Conservation (phyloP, 106 monocot genomes). For the Dioscorea zingiberensis region DNA sequence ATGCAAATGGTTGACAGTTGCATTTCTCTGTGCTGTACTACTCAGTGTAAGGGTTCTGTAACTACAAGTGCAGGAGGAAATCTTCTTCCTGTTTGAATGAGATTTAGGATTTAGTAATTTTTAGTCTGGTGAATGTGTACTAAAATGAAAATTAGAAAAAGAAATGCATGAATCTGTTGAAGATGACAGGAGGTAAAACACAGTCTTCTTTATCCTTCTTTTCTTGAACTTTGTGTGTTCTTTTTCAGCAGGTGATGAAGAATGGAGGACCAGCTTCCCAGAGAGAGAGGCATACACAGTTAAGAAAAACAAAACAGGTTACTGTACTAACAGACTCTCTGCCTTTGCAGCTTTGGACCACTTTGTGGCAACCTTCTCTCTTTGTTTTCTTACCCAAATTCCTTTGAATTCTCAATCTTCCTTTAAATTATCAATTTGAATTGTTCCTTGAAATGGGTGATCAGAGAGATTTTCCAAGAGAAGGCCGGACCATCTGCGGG, state of each 20-base stretch:
- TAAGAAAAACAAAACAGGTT: constrained; percentile 89
- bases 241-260: constrained; percentile 23
- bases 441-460: background rate
- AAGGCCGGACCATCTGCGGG: background rate
- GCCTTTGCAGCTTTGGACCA: background rate
- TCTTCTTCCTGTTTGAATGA: too few relatives aligned
- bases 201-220: background rate
- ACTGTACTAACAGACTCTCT: constrained; percentile 1
- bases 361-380: background rate
- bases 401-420: too few relatives aligned
- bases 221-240: background rate
- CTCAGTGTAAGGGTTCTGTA: too few relatives aligned
- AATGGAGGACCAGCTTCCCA: constrained; percentile 63
- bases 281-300: constrained; percentile 65
- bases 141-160: background rate
- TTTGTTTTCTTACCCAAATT: background rate
- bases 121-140: too few relatives aligned
- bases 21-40: too few relatives aligned
- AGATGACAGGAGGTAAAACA: background rate
- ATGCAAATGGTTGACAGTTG: too few relatives aligned
- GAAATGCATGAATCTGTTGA: constrained; percentile 4
- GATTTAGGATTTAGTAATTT: too few relatives aligned
- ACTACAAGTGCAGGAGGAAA: too few relatives aligned
- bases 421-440: background rate
- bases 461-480: constrained; percentile 12